Percentiles rank a stretch among this genome's conserved stretches.
These are phyloP conservation scores for Citrus hindsii DNA, from an alignment of 345 rosid species.

Conservation along the genomic window DNA sequence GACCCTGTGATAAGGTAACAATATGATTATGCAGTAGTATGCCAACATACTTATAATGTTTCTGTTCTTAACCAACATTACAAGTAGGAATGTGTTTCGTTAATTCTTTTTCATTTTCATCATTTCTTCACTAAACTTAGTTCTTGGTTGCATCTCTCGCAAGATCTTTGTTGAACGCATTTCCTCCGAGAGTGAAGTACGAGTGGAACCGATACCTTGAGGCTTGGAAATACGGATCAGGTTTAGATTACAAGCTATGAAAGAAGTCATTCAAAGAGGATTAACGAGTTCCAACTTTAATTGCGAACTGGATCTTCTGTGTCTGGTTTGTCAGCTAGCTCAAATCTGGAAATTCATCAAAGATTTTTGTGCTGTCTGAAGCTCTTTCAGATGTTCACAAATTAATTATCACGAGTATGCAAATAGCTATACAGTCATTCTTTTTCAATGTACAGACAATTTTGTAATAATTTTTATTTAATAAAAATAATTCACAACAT, in stretches of 20 bases:
- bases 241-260: constrained; percentile 77
- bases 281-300: neutral
- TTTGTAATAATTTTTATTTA: neutral
- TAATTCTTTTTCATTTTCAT: neutral
- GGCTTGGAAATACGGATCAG: constrained; percentile 91
- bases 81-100: neutral
- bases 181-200: constrained; percentile 53
- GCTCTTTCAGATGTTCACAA: neutral
- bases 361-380: neutral
- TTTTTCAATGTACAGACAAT: neutral
- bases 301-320: neutral
- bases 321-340: neutral
- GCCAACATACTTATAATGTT: neutral
- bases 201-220: constrained; percentile 74
- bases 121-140: constrained; percentile 5
- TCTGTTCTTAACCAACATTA: neutral
- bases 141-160: constrained; percentile 3
- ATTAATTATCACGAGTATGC: neutral
- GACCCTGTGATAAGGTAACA: constrained; percentile 76
- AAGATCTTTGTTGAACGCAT: constrained; percentile 51
- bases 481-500: neutral
- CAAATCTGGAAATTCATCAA: neutral
- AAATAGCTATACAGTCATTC: neutral
- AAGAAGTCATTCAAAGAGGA: neutral
- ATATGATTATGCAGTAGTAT: neutral